A percentile compares a stretch with the other conserved stretches of the same genome.
phyloP scores from a whole-genome alignment of 441 rosid genomes.

The Euphorbia celastroides region DNA sequence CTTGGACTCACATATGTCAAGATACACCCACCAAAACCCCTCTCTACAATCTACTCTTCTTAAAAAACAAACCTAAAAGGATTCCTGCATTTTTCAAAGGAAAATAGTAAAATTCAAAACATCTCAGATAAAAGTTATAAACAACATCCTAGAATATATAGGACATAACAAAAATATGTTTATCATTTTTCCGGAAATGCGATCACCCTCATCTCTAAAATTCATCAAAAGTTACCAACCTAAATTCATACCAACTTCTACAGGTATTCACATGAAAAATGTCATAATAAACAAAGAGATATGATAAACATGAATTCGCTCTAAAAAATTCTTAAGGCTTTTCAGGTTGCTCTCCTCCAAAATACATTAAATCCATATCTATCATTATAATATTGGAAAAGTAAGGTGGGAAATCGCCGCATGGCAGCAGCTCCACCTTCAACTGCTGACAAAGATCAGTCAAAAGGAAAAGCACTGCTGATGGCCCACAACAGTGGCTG shows the following conservation, averaged over 20 bases:
- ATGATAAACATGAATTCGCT: not conserved
- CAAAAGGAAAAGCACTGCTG: slow-evolving; percentile 2
- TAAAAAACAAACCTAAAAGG: not conserved
- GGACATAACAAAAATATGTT: too few species aligned
- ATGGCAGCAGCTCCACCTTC: not conserved
- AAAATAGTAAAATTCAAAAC: too few species aligned
- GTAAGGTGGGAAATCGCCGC: not conserved
- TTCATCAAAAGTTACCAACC: too few species aligned
- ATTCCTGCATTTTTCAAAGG: not conserved
- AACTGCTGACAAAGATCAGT: slow-evolving; percentile 12
- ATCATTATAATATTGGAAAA: not conserved
- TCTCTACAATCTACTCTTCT: not conserved
- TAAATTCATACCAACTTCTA: too few species aligned
- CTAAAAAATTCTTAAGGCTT: too few species aligned
- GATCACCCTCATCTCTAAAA: too few species aligned
- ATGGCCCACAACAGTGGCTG: slow-evolving; percentile 6
- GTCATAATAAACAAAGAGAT: not conserved
- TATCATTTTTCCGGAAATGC: too few species aligned
- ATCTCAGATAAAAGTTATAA: too few species aligned
- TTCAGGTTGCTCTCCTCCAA: not conserved
- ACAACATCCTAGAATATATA: too few species aligned
- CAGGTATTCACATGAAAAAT: not conserved
- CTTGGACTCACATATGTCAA: not conserved
- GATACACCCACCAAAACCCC: not conserved
- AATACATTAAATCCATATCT: not conserved